Evolutionary conservation across 225 moss, liverwort and hornwort species (phyloP).

Genomic region (Rhytidiadelphus loreus): DNA sequence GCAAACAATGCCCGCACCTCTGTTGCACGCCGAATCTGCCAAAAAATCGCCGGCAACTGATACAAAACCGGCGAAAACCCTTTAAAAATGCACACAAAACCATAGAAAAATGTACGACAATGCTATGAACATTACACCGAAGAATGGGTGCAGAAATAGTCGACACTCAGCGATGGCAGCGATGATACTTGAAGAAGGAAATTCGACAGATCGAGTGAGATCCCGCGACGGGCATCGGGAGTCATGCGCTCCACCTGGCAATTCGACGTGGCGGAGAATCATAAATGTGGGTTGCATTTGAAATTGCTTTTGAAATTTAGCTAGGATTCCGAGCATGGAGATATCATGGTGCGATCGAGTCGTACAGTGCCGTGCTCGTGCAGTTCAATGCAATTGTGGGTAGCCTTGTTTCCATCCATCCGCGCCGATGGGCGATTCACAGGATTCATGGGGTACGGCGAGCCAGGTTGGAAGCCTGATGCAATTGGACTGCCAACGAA

Average conservation of each 20-base stretch:
- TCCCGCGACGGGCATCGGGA: not conserved
- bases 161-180: not conserved
- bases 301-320: not conserved
- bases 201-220: not conserved
- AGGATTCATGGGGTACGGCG: not conserved
- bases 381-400: not conserved
- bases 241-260: not conserved
- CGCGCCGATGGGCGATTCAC: not conserved
- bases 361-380: not conserved
- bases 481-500: conserved; percentile 12
- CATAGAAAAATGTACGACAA: too few species aligned
- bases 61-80: not conserved
- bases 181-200: not conserved
- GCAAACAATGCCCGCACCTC: not conserved
- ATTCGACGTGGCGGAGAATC: not conserved
- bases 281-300: too few species aligned
- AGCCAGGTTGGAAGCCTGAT: not conserved
- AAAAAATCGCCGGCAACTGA: not conserved
- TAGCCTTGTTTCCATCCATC: not conserved
- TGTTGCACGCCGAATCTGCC: not conserved
- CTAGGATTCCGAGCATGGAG: not conserved
- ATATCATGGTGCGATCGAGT: not conserved
- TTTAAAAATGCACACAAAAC: not conserved
- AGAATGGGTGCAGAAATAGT: not conserved
- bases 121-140: too few species aligned